phyloP scores from a whole-genome alignment of 2,329 filamentous ascomycete species.

The Hypoxylon sp. region DNA sequence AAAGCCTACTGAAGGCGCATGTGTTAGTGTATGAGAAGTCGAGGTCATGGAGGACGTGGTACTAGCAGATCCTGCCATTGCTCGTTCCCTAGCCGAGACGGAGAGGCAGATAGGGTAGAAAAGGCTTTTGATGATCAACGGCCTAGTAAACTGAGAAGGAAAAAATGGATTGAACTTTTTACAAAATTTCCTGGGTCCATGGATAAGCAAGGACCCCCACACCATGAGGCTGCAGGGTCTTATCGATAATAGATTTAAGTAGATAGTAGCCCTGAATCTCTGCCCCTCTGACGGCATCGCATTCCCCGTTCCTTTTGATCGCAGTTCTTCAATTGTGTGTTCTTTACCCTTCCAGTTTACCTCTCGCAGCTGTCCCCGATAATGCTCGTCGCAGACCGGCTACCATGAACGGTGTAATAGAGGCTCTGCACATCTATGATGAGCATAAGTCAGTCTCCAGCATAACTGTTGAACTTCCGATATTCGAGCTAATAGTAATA shows the following conservation, averaged over 20 bases:
- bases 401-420: conserved; percentile 87
- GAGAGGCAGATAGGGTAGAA: conserved; percentile 10
- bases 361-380: conserved; percentile 26
- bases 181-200: conserved; percentile 44
- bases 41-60: conserved; percentile 74
- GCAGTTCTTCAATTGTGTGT: neutral
- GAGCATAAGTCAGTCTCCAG: conserved; percentile 81
- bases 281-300: conserved; percentile 37
- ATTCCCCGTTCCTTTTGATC: conserved; percentile 3
- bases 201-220: conserved; percentile 42
- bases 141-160: conserved; percentile 19
- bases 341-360: neutral
- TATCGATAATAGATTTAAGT: conserved; percentile 39
- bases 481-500: conserved; percentile 46
- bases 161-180: conserved; percentile 27
- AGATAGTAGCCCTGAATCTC: neutral
- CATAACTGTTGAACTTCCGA: neutral
- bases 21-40: conserved; percentile 74
- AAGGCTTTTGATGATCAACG: conserved; percentile 18
- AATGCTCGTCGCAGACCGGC: conserved; percentile 52
- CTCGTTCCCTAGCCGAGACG: conserved; percentile 29
- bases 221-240: conserved; percentile 6
- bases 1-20: conserved; percentile 62
- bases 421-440: conserved; percentile 97
- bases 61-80: conserved; percentile 59